Evolutionary conservation across 2,329 filamentous ascomycete species (phyloP).

Genomic region (Epichloe festucae): DNA sequence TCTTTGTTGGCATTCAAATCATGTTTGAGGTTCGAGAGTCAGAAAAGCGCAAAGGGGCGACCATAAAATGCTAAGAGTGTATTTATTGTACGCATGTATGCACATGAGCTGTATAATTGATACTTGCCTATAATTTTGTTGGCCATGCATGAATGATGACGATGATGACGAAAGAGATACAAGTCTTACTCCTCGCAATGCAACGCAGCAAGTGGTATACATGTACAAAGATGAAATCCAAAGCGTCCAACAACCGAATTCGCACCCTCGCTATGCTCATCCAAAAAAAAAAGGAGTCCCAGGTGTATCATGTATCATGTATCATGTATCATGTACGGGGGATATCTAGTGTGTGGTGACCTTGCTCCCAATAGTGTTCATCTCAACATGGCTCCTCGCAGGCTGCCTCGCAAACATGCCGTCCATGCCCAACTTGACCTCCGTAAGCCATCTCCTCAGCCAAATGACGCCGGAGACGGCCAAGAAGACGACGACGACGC

Average conservation of each 20-base stretch:
- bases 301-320: too few relatives aligned
- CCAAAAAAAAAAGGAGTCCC: too few relatives aligned
- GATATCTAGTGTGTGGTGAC: too few relatives aligned
- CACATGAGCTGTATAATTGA: background rate
- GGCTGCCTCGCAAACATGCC: slow-evolving; percentile 27
- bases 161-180: too few relatives aligned
- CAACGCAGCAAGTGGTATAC: too few relatives aligned
- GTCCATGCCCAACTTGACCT: slow-evolving; percentile 29
- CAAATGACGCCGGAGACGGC: slow-evolving; percentile 37
- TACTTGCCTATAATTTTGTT: background rate
- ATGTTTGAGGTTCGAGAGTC: slow-evolving; percentile 93
- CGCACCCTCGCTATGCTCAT: too few relatives aligned
- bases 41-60: slow-evolving; percentile 70
- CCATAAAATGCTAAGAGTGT: slow-evolving; percentile 52
- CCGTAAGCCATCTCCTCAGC: slow-evolving; percentile 35
- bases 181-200: too few relatives aligned
- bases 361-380: slow-evolving; percentile 7
- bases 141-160: too few relatives aligned
- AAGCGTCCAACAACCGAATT: too few relatives aligned
- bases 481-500: slow-evolving; percentile 38
- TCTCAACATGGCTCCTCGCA: slow-evolving; percentile 14
- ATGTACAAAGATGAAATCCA: too few relatives aligned
- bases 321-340: too few relatives aligned
- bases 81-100: background rate
- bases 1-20: slow-evolving; percentile 79